These are phyloP conservation scores for Suhomyces terraborum DNA, from an alignment of 1,139 yeast genomes.

Conservation along the genomic window DNA sequence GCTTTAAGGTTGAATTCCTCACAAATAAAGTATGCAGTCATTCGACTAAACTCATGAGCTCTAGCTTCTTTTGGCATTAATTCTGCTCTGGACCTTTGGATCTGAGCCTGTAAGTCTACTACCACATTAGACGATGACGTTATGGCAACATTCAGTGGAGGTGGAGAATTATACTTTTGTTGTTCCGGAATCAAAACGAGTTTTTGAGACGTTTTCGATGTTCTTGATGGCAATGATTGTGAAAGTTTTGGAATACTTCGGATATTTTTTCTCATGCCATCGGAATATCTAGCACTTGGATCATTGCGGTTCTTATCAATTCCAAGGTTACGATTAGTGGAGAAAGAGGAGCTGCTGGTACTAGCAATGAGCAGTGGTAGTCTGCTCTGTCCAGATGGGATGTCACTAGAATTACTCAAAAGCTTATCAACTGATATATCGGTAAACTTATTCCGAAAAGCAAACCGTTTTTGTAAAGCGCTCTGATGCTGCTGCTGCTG, in stretches of 20 bases:
- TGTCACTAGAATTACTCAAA: conserved; percentile 75
- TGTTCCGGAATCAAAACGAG: conserved; percentile 85
- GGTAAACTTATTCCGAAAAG: conserved; percentile 53
- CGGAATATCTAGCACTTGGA: conserved; percentile 3
- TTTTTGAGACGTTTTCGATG: conserved; percentile 83
- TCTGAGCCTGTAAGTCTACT: conserved; percentile 34
- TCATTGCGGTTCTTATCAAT: not conserved
- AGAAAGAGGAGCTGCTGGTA: conserved; percentile 12
- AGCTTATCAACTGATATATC: conserved; percentile 73
- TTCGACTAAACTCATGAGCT: conserved; percentile 72
- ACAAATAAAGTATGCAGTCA: conserved; percentile 87
- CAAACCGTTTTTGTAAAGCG: conserved; percentile 31
- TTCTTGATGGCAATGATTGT: conserved; percentile 77
- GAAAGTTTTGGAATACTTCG: conserved; percentile 57
- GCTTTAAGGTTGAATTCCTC: conserved; percentile 73
- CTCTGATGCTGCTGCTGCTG: conserved; percentile 23
- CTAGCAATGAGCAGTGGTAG: conserved; percentile 35
- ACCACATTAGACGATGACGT: conserved; percentile 9
- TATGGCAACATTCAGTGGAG: conserved; percentile 19
- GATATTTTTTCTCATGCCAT: conserved; percentile 28
- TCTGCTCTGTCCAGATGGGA: conserved; percentile 75
- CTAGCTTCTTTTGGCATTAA: conserved; percentile 66
- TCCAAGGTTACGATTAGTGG: not conserved
- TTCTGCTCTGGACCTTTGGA: conserved; percentile 66
- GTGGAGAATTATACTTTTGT: conserved; percentile 19